Evolutionary conservation across 129 eudicot genomes (phyloP).

Genomic region (Arctium minus): DNA sequence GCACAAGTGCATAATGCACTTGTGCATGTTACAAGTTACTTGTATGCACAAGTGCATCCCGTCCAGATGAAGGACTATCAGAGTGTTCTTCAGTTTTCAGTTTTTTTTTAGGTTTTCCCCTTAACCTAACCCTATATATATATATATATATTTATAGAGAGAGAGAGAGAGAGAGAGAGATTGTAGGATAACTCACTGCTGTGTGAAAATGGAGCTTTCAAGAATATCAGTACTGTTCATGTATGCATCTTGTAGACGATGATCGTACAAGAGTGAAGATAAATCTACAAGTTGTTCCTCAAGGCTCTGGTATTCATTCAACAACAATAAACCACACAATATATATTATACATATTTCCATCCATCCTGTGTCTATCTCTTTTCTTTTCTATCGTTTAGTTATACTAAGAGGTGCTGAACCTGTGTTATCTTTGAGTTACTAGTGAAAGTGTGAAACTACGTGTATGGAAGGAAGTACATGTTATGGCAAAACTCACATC

Average conservation of each 20-base stretch:
- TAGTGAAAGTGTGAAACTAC: not conserved
- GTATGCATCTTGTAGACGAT: slow-evolving; percentile 83
- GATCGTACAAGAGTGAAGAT: slow-evolving; percentile 84
- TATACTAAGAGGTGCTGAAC: not conserved
- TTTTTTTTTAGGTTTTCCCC: no score
- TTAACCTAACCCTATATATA: no score
- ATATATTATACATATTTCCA: not conserved
- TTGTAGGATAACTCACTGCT: slow-evolving; percentile 53
- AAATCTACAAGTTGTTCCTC: slow-evolving; percentile 97
- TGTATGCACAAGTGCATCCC: no score
- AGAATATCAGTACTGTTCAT: slow-evolving; percentile 80
- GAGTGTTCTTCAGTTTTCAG: no score
- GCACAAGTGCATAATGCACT: no score
- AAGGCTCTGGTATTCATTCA: slow-evolving; percentile 52
- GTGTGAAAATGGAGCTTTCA: slow-evolving; percentile 84
- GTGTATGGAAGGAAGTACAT: not conserved
- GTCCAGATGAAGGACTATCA: no score
- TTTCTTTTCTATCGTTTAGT: not conserved
- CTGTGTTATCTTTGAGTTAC: not conserved
- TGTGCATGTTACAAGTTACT: no score
- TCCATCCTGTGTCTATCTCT: not conserved
- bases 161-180: not conserved
- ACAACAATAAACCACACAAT: not conserved
- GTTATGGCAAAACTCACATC: slow-evolving; percentile 59
- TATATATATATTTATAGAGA: no score